Evolutionary conservation across 2,329 filamentous ascomycete genomes (phyloP), one percentile per base, ranked within the genome.

Genomic region (Aureobasidium sp.): DNA sequence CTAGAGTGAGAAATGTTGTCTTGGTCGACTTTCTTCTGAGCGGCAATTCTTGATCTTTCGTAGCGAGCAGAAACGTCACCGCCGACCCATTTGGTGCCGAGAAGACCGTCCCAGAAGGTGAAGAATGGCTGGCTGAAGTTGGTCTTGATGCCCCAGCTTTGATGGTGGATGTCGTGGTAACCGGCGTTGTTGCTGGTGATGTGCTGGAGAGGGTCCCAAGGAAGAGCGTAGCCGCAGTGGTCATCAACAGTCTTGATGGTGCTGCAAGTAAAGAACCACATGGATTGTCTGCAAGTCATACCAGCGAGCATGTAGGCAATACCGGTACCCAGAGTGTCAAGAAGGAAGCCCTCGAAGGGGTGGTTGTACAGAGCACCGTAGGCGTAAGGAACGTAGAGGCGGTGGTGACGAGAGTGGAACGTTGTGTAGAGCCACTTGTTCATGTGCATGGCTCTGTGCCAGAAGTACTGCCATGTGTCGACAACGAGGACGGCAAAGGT

Each of bases 401-500:
- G 89, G 79, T 99, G 94, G 76, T 99, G 94, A 63, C 93, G 87
- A 50, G 92, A 93, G 78, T 97, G 94, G 78, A 97, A 94, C 60
- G 87, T 89, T 65, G 86, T 88, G 80, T 97, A 97, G 68, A 99
- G 82, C 89, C 90, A 97, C 75, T 90, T 92, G 79, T 97, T 97
- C 79, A 94, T 82, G 77, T 99, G 94, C 94, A 99, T 99, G 62
- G 88, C 84, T 42, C 94, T 90, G 76, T 99, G 94, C 69, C 93
- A 82, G 77, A 97, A 96, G 78, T 99, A 99, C 74, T 99, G 93
- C 94, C 94, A 99, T 48, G 91, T 94, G 76, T 99, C 94, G 67
- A 97, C 83, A 66, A 95, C 80, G 66, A 84, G 77, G 63, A 93
- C 82, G 29, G 87, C 94, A 54, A 89, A 70, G 62, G 83, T 77